These are phyloP conservation scores for Athelia sp. DNA, from an alignment of 1,284 basidiomycete species.

Conservation along the genomic window DNA sequence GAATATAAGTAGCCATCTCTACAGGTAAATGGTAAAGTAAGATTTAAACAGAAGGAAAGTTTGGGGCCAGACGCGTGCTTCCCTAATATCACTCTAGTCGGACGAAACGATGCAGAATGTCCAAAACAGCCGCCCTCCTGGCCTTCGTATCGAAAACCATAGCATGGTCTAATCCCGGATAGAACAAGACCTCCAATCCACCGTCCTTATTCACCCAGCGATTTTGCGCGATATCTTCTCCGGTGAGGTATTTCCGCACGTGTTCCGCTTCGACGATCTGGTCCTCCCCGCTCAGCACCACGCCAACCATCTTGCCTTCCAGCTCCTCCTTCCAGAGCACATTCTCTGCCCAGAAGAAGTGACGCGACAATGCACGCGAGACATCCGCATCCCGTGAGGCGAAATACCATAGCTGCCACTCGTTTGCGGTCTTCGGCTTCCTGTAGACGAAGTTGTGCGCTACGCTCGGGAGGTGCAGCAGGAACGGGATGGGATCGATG, in stretches of 20 bases:
- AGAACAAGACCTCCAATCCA: conserved; percentile 46
- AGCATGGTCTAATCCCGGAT: conserved; percentile 49
- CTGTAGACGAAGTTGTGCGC: conserved; percentile 67
- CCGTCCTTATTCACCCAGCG: conserved; percentile 29
- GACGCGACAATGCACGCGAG: conserved; percentile 47
- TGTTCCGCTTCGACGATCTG: conserved; percentile 50
- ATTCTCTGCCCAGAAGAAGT: conserved; percentile 64
- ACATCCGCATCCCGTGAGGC: conserved; percentile 59
- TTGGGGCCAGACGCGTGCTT: too few relatives aligned
- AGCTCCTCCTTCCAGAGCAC: conserved; percentile 59
- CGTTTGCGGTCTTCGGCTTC: conserved; percentile 43
- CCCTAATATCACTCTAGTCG: too few relatives aligned
- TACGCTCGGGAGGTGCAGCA: conserved; percentile 55
- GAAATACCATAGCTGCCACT: conserved; percentile 69
- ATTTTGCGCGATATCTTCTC: conserved; percentile 22
- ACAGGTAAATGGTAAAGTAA: too few relatives aligned
- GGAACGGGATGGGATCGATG: conserved; percentile 60
- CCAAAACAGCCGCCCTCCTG: conserved; percentile 31
- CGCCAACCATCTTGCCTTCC: conserved; percentile 23
- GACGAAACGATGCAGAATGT: conserved; percentile 34
- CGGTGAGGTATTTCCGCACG: conserved; percentile 50
- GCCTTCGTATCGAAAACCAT: conserved; percentile 43
- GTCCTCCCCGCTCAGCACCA: conserved; percentile 49
- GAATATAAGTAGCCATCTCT: too few relatives aligned
- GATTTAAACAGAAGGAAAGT: too few relatives aligned